Base-by-base conservation (phyloP, 2,329 filamentous ascomycete genomes). In the Penicillium polonicum region DNA sequence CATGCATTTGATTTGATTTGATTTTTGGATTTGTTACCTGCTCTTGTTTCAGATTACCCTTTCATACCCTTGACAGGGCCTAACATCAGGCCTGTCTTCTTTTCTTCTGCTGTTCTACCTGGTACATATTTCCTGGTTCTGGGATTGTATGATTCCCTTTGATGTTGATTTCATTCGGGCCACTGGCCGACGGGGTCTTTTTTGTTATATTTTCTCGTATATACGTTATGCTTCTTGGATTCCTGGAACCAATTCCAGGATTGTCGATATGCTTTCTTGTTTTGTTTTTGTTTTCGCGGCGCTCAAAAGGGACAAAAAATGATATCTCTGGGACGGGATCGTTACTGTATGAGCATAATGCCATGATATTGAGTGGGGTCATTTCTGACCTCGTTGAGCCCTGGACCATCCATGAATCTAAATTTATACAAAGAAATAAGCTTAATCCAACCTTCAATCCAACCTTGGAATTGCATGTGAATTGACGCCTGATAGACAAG, bases 1-100 rank as follows among this genome's bases (percentile, higher is more conserved):
- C 77, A 52, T 78, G 76, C 67, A 79, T 79, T 63, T 79, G 71
- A 76, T 69, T 60, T 48, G 25, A 49, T 46, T 19, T 58, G 56
- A 42, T 52, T 42, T 53, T 35, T 35, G 15, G 46, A 38, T 50
- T 46, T 29, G 48, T 33, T 51, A 58, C 31, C 48, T 23, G 45
- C 33, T 54, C 33, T 53, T 58, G 27, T 33, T 60, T 52, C 45
- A 52, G 27, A 42, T 60, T 51, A 59, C 57, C 55, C 45, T 58
- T 59, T 60, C 46, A 58, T 62, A 60, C 57, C 62, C 59, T 55
- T 31, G 49, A 48, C 58, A 60, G 52, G 49, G 48, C 36, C 39
- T 29, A 25, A 27, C 33, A 27, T 43, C 29, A 55, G 36, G 57
- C 57, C 50, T 60, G 57, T 60, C 50, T 59, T 55, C 36, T 43